Evolutionary conservation across 2,329 filamentous ascomycete species (phyloP), one percentile per base, ranked within the genome.

Genomic region (Lasiodiplodia theobromae): DNA sequence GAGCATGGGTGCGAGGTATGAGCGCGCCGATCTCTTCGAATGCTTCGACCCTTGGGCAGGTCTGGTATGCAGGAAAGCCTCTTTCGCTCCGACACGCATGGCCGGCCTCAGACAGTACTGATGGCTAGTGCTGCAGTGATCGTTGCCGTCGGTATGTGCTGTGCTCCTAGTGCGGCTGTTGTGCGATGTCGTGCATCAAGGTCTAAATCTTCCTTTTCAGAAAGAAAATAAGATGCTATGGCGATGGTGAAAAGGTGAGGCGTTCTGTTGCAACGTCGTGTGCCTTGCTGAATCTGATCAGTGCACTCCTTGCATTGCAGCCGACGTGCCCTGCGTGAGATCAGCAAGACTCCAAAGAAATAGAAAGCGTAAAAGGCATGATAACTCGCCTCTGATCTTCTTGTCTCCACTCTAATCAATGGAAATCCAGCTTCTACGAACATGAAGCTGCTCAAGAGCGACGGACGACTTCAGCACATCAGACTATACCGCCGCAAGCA

Each of bases 181-280:
- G 6, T 11, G 12, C n/a, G 3, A 8, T 7, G 16, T 31, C 31
- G 37, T 56, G 16, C 31, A n/a, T 18, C 31, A 11, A 10, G 16
- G 25, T 11, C 31, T 37, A 28, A 37, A 3, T 7, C 14, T 6
- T 21, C 53, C 14, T 12, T 11, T 6, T n/a, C n/a, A 56, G 53
- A 28, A 56, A 56, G 28, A 56, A 56, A 28, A 16, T 37, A 16
- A 56, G 53, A 14, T 56, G 53, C 31, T 37, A 56, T 56, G 53
- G 53, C 11, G 25, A 56, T n/a, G 53, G 53, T 31, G 53, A 37
- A n/a, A 34, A 31, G 23, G 51, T 53, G 12, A 31, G 51, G 1
- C 14, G 16, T 3, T 25, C 10, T 3, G 16, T 16, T 14, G 23
- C 51, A 16, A 8, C 25, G 5, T 47, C 3, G 44, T 16, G 4